These are phyloP conservation scores for Linnemannia schmuckeri DNA, from an alignment of 192 early-diverging fungal species.

Conservation along the genomic window DNA sequence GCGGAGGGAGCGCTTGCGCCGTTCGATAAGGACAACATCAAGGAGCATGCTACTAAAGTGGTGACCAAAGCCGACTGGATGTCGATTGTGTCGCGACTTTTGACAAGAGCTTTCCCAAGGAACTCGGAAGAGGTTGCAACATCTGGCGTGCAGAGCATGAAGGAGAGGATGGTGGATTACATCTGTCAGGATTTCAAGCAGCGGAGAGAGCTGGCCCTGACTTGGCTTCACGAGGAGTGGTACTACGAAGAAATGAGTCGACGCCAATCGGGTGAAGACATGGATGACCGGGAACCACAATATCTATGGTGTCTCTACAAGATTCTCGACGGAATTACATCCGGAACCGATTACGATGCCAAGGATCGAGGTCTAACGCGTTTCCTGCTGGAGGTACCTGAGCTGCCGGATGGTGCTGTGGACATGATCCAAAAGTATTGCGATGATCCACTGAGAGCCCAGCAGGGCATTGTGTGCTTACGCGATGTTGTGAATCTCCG, in stretches of 20 bases:
- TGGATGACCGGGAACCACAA: constrained; percentile 49
- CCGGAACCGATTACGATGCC: constrained; percentile 64
- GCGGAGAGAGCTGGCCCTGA: constrained; percentile 78
- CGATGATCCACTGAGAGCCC: constrained; percentile 69
- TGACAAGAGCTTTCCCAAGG: constrained; percentile 53
- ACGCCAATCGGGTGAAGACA: constrained; percentile 18
- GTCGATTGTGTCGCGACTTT: constrained; percentile 50
- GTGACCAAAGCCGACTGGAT: constrained; percentile 59
- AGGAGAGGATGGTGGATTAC: constrained; percentile 64
- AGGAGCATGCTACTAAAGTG: constrained; percentile 28
- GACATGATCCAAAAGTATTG: constrained; percentile 74
- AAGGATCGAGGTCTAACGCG: constrained; percentile 81
- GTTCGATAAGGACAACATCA: neutral
- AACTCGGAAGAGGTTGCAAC: constrained; percentile 20
- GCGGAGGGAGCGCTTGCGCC: constrained; percentile 11
- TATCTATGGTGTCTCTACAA: constrained; percentile 52
- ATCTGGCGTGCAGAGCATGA: constrained; percentile 25
- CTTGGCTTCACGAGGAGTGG: constrained; percentile 84
- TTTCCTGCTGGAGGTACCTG: constrained; percentile 83
- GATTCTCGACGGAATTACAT: constrained; percentile 45
- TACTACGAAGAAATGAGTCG: constrained; percentile 52
- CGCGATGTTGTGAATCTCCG: constrained; percentile 51
- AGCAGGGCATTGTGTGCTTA: constrained; percentile 37
- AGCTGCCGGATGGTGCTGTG: constrained; percentile 71
- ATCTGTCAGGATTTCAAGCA: constrained; percentile 72